These are phyloP conservation scores for Furcasterigmium sp. DNA, from an alignment of 2,329 filamentous ascomycete genomes.

Conservation along the genomic window DNA sequence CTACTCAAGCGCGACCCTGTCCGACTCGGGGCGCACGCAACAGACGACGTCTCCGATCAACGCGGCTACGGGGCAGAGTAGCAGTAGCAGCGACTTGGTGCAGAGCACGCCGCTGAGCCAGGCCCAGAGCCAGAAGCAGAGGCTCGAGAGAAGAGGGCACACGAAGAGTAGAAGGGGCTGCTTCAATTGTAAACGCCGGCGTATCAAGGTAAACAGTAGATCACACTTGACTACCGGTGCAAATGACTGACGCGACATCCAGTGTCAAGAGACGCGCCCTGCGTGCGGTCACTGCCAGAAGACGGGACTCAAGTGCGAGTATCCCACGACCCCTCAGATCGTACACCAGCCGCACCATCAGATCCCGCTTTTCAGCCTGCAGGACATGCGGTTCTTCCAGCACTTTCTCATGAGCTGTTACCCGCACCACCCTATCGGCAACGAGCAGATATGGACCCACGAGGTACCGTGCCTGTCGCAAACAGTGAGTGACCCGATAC, in stretches of 20 bases:
- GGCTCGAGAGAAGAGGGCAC: constrained; percentile 53
- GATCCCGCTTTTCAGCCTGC: constrained; percentile 53
- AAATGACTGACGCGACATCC: neutral
- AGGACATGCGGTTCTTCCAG: constrained; percentile 66
- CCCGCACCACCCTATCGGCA: constrained; percentile 60
- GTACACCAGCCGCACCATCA: constrained; percentile 49
- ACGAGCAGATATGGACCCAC: constrained; percentile 62
- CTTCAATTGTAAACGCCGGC: constrained; percentile 61
- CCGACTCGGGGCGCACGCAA: constrained; percentile 16
- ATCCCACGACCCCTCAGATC: constrained; percentile 46
- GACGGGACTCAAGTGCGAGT: constrained; percentile 57
- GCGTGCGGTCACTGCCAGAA: constrained; percentile 59
- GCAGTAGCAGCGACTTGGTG: neutral
- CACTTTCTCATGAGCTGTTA: constrained; percentile 59
- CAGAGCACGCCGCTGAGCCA: neutral
- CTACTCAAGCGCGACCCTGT: constrained; percentile 16
- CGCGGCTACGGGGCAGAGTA: constrained; percentile 4
- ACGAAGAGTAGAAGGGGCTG: constrained; percentile 62
- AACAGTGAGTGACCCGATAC: constrained; percentile 53
- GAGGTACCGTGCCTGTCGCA: constrained; percentile 64
- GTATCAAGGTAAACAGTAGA: constrained; percentile 50
- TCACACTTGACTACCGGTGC: neutral
- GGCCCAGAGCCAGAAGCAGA: constrained; percentile 25
- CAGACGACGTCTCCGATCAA: neutral
- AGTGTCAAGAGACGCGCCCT: constrained; percentile 63